Conservation (phyloP, 495 filamentous ascomycete genomes). For the Sordaria brevicollis region DNA sequence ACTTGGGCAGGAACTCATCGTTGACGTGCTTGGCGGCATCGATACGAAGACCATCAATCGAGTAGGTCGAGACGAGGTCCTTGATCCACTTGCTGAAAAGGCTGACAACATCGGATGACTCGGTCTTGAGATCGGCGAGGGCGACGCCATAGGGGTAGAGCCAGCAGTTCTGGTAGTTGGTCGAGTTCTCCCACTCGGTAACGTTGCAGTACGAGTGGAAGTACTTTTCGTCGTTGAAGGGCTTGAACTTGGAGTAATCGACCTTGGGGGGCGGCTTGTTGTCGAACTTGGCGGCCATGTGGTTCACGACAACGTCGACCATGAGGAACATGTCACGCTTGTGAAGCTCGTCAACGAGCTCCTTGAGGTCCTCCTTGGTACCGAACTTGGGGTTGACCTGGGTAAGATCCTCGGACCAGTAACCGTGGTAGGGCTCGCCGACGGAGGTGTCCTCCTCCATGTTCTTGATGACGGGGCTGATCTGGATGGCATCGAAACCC, state of each 20-base stretch:
- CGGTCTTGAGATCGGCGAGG: conserved; percentile 62
- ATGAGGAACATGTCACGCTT: conserved; percentile 60
- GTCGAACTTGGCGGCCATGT: conserved; percentile 50
- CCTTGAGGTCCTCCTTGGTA: conserved; percentile 51
- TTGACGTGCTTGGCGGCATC: conserved; percentile 67
- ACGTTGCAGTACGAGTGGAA: conserved; percentile 63
- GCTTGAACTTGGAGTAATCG: conserved; percentile 53
- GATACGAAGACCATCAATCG: conserved; percentile 69
- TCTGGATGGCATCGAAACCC: conserved; percentile 79
- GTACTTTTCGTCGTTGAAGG: conserved; percentile 55
- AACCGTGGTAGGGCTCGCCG: conserved; percentile 59
- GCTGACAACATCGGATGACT: conserved; percentile 39
- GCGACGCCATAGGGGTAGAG: conserved; percentile 43
- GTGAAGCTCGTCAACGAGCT: conserved; percentile 50
- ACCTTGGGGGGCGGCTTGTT: conserved; percentile 39
- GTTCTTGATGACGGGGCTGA: conserved; percentile 62
- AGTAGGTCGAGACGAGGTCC: conserved; percentile 55
- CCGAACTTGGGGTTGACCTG: conserved; percentile 55
- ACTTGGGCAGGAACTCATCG: conserved; percentile 56
- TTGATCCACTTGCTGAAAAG: conserved; percentile 56
- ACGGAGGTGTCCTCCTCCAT: conserved; percentile 39
- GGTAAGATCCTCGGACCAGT: conserved; percentile 62
- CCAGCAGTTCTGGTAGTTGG: conserved; percentile 48
- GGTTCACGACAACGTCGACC: conserved; percentile 73
- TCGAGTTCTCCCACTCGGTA: conserved; percentile 46